A percentile compares a stretch with the other conserved stretches of the same genome.
Evolutionary conservation across 2,329 filamentous ascomycete species (phyloP).

Genomic region (Colletotrichum sansevieriae): DNA sequence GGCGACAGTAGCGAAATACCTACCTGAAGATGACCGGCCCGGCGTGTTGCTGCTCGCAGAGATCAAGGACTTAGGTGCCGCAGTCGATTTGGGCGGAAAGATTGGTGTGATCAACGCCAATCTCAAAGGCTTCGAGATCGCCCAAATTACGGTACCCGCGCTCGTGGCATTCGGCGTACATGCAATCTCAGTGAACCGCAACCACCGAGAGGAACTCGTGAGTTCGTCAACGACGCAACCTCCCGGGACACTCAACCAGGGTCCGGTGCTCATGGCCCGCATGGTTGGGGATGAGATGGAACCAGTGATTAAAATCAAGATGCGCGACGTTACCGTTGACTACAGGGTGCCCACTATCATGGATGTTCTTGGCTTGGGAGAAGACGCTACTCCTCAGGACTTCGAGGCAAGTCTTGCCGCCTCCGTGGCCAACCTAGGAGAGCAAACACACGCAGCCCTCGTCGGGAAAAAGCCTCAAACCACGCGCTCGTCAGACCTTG

Average conservation of each 20-base stretch:
- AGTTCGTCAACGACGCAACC: slow-evolving; percentile 58
- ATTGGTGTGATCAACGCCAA: slow-evolving; percentile 74
- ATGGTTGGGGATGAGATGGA: slow-evolving; percentile 96
- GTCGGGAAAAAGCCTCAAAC: slow-evolving; percentile 40
- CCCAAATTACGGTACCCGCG: slow-evolving; percentile 87
- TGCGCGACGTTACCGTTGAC: slow-evolving; percentile 87
- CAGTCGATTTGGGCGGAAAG: slow-evolving; percentile 74
- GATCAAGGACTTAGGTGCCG: slow-evolving; percentile 72
- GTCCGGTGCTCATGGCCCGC: slow-evolving; percentile 81
- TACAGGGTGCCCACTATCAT: slow-evolving; percentile 89
- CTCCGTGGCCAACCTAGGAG: slow-evolving; percentile 83
- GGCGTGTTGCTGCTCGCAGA: slow-evolving; percentile 82
- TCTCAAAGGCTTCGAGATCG: slow-evolving; percentile 75
- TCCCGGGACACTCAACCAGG: slow-evolving; percentile 40
- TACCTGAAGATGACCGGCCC: slow-evolving; percentile 94
- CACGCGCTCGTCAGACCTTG: slow-evolving; percentile 27
- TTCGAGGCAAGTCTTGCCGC: slow-evolving; percentile 81
- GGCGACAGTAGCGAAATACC: slow-evolving; percentile 90
- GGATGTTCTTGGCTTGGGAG: slow-evolving; percentile 79
- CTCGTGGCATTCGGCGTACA: slow-evolving; percentile 83
- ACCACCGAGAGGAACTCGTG: slow-evolving; percentile 78
- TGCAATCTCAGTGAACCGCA: slow-evolving; percentile 71
- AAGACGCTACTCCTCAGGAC: slow-evolving; percentile 77
- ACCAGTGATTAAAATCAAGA: slow-evolving; percentile 87
- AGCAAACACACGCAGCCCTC: slow-evolving; percentile 68